These are phyloP conservation scores for Gloeopeniophorella convolvens DNA, from an alignment of 768 basidiomycete species.

Conservation along the genomic window DNA sequence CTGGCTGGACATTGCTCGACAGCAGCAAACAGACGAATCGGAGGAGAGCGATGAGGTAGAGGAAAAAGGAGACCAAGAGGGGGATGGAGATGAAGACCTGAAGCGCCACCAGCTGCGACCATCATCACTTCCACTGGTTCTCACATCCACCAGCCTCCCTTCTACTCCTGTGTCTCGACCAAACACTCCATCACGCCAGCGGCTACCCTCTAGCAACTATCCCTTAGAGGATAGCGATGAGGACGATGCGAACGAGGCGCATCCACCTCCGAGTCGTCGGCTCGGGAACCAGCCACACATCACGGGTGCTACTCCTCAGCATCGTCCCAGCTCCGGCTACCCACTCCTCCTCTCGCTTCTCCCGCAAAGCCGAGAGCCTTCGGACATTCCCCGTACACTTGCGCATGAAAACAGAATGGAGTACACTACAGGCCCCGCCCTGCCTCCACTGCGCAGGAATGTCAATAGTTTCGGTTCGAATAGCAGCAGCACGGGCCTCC, in stretches of 20 bases:
- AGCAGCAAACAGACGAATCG: not conserved
- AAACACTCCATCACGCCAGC: constrained; percentile 6
- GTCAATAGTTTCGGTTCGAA: constrained; percentile 15
- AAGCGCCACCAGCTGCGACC: constrained; percentile 5
- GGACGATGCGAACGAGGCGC: constrained; percentile 1
- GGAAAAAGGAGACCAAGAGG: not conserved
- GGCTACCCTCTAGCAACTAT: constrained; percentile 1
- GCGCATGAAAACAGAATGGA: constrained; percentile 31
- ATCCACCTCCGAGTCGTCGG: not conserved
- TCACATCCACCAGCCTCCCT: not conserved
- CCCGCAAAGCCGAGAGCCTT: not conserved
- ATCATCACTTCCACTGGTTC: not conserved
- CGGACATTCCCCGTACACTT: constrained; percentile 6
- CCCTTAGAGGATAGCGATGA: not conserved
- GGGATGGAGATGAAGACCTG: not conserved
- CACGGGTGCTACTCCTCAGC: constrained; percentile 1
- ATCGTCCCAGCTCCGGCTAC: not conserved
- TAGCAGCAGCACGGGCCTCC: constrained; percentile 20
- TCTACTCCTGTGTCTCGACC: constrained; percentile 9
- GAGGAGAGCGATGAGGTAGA: not conserved
- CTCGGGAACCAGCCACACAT: constrained; percentile 2
- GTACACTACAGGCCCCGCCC: constrained; percentile 27
- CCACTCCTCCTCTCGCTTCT: not conserved
- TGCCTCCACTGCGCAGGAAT: constrained; percentile 31
- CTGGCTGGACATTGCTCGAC: not conserved